phyloP scores from a whole-genome alignment of 75 land plant species.

The Selaginella tamariscina region DNA sequence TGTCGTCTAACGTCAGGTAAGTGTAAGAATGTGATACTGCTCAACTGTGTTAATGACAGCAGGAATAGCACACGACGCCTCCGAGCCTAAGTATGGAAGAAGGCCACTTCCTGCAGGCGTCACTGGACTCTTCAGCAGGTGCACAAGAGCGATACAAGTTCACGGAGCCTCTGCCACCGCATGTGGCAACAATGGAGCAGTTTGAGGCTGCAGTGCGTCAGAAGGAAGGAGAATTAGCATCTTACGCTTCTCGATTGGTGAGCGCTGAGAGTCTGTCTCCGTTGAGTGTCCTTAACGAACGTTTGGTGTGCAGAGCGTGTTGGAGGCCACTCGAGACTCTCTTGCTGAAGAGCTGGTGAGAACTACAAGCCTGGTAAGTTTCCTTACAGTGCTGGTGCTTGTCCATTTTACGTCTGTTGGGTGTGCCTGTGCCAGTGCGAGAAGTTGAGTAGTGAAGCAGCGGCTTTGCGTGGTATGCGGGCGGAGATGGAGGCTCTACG shows the following conservation, averaged over 20 bases:
- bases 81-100: too few species aligned
- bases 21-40: background rate
- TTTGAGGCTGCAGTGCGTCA: slow-evolving; percentile 58
- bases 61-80: too few species aligned
- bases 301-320: slow-evolving; percentile 47
- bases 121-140: slow-evolving; percentile 78
- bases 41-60: background rate
- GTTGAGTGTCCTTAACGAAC: too few species aligned
- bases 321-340: slow-evolving; percentile 89
- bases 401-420: background rate
- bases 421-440: slow-evolving; percentile 48
- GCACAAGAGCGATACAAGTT: too few species aligned
- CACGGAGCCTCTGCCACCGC: slow-evolving; percentile 4
- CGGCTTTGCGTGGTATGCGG: slow-evolving; percentile 56
- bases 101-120: slow-evolving; percentile 73
- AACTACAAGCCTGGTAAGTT: slow-evolving; percentile 61
- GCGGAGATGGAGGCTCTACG: slow-evolving; percentile 93
- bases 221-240: slow-evolving; percentile 91
- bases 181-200: slow-evolving; percentile 41
- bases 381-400: background rate
- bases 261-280: background rate
- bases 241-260: slow-evolving; percentile 90
- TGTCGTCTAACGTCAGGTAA: background rate
- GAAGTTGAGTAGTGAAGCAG: slow-evolving; percentile 51
- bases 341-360: slow-evolving; percentile 93